Evolutionary conservation across 1,284 basidiomycete genomes (phyloP).

Genomic region (Marasmius oreades): DNA sequence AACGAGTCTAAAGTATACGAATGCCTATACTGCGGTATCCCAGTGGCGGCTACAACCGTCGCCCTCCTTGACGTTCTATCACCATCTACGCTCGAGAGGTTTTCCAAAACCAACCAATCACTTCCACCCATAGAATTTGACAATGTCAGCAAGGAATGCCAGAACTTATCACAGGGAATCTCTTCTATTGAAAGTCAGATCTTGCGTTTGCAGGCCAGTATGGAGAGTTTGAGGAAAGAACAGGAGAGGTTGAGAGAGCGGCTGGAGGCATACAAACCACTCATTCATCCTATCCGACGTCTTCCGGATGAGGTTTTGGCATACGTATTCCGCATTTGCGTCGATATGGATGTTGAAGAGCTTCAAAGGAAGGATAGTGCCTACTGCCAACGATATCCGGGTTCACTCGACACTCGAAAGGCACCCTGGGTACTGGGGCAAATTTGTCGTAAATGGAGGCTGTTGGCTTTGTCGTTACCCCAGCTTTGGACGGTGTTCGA

Average conservation of each 20-base stretch:
- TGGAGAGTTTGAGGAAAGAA: not conserved
- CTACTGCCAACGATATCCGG: not conserved
- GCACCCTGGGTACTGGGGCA: not conserved
- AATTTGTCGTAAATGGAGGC: not conserved
- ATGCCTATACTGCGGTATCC: no score
- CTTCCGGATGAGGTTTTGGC: not conserved
- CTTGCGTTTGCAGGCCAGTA: not conserved
- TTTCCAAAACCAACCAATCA: not conserved
- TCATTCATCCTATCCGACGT: slow-evolving; percentile 3
- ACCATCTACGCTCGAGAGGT: not conserved
- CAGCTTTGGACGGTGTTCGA: not conserved
- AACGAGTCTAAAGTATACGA: no score
- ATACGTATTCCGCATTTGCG: not conserved
- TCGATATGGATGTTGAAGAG: slow-evolving; percentile 5
- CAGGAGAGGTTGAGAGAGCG: not conserved
- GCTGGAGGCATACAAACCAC: not conserved
- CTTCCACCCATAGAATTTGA: slow-evolving; percentile 3
- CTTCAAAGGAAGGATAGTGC: not conserved
- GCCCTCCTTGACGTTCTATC: not conserved
- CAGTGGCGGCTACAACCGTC: no score
- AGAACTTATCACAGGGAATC: not conserved
- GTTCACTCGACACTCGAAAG: not conserved
- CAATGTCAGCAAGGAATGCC: not conserved
- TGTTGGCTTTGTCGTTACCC: not conserved
- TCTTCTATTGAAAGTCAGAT: not conserved